These are phyloP conservation scores for Colletotrichum higginsianum DNA, from an alignment of 2,329 filamentous ascomycete species.

Conservation along the genomic window DNA sequence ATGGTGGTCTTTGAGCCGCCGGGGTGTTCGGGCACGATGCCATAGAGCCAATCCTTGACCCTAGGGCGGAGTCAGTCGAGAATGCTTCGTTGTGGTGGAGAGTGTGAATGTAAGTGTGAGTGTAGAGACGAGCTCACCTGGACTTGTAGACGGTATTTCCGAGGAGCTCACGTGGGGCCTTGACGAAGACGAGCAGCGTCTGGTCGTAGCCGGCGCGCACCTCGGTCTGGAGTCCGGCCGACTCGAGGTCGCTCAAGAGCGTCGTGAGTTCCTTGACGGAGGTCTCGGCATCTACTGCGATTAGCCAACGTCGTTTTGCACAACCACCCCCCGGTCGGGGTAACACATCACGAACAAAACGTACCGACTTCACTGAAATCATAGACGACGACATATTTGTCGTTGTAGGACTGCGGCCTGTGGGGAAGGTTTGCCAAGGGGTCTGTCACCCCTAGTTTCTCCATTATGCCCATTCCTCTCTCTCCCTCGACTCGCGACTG, in stretches of 20 bases:
- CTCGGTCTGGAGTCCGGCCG: slow-evolving; percentile 77
- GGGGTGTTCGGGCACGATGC: slow-evolving; percentile 76
- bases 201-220: slow-evolving; percentile 79
- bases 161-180: slow-evolving; percentile 74
- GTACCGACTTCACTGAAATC: slow-evolving; percentile 55
- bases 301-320: slow-evolving; percentile 5
- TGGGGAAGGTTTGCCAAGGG: slow-evolving; percentile 34
- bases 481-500: slow-evolving; percentile 18
- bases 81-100: no score
- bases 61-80: slow-evolving; percentile 54
- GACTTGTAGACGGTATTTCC: slow-evolving; percentile 78
- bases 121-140: slow-evolving; percentile 58
- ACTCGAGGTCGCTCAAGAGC: slow-evolving; percentile 72
- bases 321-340: no score
- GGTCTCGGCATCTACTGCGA: slow-evolving; percentile 50
- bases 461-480: slow-evolving; percentile 39
- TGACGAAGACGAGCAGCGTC: slow-evolving; percentile 77
- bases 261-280: slow-evolving; percentile 53
- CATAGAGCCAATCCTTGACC: slow-evolving; percentile 83
- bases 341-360: slow-evolving; percentile 12
- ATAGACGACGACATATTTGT: slow-evolving; percentile 59
- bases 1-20: slow-evolving; percentile 66
- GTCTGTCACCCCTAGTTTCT: slow-evolving; percentile 38
- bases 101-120: no score
- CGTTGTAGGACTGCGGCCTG: slow-evolving; percentile 48